Conservation (phyloP, 2,329 filamentous ascomycete species). For the Periglandula ipomoeae region DNA sequence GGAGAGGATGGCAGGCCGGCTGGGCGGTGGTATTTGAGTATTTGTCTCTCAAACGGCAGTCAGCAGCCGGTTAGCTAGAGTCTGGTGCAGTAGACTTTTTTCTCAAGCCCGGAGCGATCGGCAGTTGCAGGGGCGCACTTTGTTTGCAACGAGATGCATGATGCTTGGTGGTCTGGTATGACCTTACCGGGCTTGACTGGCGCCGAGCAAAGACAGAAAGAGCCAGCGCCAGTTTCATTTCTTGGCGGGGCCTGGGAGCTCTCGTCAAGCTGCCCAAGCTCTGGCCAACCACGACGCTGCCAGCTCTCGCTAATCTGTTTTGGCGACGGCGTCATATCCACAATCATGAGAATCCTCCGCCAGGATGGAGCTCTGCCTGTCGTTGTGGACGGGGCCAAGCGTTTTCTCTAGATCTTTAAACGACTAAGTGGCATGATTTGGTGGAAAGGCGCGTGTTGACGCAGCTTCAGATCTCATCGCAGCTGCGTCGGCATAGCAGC, state of each 20-base stretch:
- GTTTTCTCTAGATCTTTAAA: no score
- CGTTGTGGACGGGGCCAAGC: background rate
- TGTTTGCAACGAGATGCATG: background rate
- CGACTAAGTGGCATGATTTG: background rate
- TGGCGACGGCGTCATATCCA: background rate
- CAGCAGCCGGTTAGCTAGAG: background rate
- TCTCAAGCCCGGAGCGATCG: conserved; percentile 6
- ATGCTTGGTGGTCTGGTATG: no score
- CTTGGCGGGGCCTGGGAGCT: background rate
- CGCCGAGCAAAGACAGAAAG: no score
- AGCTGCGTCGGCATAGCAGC: background rate
- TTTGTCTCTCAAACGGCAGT: background rate
- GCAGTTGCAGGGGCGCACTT: conserved; percentile 5
- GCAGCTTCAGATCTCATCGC: background rate
- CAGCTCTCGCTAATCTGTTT: background rate
- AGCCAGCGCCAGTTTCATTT: no score
- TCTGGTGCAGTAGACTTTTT: no score
- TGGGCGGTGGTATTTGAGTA: background rate
- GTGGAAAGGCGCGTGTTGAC: background rate
- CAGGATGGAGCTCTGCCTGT: background rate
- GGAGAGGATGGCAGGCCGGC: background rate
- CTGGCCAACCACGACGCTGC: background rate
- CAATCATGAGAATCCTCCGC: background rate
- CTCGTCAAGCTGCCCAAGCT: background rate
- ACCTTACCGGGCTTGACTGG: conserved; percentile 8